A percentile compares a stretch with the other conserved stretches of the same genome.
Conservation (phyloP, 2,329 filamentous ascomycete genomes). For the Fusarium aywerte region DNA sequence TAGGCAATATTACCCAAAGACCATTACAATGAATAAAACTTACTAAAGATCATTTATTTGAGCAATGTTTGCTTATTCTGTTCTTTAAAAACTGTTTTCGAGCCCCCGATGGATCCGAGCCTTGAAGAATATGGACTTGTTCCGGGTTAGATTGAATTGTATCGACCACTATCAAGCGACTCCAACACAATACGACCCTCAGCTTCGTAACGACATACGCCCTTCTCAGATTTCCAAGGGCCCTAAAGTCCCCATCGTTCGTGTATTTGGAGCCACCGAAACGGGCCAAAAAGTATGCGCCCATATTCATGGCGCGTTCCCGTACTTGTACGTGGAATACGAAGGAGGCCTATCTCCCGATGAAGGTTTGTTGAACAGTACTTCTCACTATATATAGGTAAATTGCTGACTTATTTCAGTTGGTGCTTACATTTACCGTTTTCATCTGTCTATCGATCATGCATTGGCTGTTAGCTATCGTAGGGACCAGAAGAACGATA, state of each 20-base stretch:
- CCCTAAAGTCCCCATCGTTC: conserved; percentile 84
- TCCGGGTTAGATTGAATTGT: conserved; percentile 92
- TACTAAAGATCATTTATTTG: neutral
- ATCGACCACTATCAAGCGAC: conserved; percentile 92
- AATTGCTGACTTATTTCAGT: conserved; percentile 60
- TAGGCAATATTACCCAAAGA: neutral
- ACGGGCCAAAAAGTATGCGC: conserved; percentile 96
- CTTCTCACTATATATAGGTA: neutral
- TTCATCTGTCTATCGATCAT: conserved; percentile 91
- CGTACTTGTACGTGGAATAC: conserved; percentile 94
- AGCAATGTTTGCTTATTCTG: neutral
- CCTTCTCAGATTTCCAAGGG: conserved; percentile 69
- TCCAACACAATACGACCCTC: conserved; percentile 83
- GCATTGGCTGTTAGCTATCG: conserved; percentile 88
- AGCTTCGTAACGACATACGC: conserved; percentile 73
- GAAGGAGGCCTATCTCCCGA: conserved; percentile 72
- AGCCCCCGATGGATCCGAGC: conserved; percentile 36
- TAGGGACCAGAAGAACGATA: conserved; percentile 75
- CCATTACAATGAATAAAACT: conserved; percentile 3
- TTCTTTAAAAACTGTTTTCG: neutral
- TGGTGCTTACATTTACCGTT: conserved; percentile 76
- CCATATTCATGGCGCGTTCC: conserved; percentile 94
- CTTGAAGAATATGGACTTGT: conserved; percentile 66
- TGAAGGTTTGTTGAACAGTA: conserved; percentile 65
- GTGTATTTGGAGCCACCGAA: conserved; percentile 92